These are phyloP conservation scores for Penicillium thymicola DNA, from an alignment of 2,329 filamentous ascomycete genomes.

Conservation along the genomic window DNA sequence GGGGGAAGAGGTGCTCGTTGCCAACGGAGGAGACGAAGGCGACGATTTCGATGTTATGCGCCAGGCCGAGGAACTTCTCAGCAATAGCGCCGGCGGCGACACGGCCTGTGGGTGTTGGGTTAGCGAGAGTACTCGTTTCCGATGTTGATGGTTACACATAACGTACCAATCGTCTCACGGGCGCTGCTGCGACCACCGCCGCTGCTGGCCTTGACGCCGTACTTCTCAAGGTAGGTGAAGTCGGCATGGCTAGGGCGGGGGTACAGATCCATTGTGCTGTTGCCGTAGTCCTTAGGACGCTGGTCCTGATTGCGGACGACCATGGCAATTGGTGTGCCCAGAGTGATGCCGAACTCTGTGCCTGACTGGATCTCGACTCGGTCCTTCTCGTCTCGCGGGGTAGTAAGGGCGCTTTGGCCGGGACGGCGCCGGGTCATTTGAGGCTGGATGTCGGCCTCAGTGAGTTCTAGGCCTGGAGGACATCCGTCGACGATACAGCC, in stretches of 20 bases:
- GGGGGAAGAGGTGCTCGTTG: conserved; percentile 70
- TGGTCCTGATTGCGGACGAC: conserved; percentile 90
- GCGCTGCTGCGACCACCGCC: conserved; percentile 88
- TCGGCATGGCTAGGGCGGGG: conserved; percentile 91
- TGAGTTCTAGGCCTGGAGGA: conserved; percentile 81
- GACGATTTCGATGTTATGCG: conserved; percentile 85
- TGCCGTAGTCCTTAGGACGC: conserved; percentile 85
- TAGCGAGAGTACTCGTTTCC: neutral
- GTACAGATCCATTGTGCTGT: conserved; percentile 84
- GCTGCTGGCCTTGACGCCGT: conserved; percentile 86
- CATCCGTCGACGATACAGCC: conserved; percentile 93
- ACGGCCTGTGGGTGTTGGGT: conserved; percentile 50
- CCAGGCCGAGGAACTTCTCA: conserved; percentile 81
- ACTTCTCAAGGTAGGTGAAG: conserved; percentile 97
- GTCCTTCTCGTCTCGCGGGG: conserved; percentile 90
- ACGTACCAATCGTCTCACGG: conserved; percentile 81
- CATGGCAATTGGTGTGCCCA: conserved; percentile 88
- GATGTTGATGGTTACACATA: neutral
- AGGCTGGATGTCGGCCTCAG: conserved; percentile 84
- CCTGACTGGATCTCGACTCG: conserved; percentile 88
- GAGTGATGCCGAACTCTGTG: conserved; percentile 81
- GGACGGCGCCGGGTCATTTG: conserved; percentile 89
- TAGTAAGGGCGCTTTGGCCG: conserved; percentile 85
- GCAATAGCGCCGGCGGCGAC: conserved; percentile 90
- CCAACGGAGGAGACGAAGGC: conserved; percentile 88